A percentile compares a stretch with the other conserved stretches of the same genome.
Evolutionary conservation across 441 rosid genomes (phyloP).

Genomic region (Pelargonium fulgidum): DNA sequence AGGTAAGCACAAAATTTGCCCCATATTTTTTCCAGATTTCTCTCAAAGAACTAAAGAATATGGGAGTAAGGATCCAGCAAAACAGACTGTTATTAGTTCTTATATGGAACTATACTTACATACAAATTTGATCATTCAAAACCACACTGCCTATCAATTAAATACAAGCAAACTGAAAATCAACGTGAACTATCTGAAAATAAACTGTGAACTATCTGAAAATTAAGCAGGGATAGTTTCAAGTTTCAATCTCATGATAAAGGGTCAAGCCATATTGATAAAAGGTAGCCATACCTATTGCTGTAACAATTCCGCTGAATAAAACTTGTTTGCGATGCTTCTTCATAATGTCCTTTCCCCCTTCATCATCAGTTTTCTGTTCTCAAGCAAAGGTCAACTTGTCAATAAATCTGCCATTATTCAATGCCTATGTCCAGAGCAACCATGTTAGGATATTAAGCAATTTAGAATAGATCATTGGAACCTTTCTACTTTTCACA

Average conservation of each 20-base stretch:
- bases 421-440: background rate
- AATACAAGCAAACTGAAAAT: no score
- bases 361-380: constrained; percentile 64
- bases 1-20: no score
- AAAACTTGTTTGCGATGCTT: constrained; percentile 90
- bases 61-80: no score
- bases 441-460: background rate
- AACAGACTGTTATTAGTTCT: no score
- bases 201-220: no score
- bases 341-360: constrained; percentile 79
- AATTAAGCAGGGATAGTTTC: no score
- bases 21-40: no score
- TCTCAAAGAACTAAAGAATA: no score
- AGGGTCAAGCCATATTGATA: constrained; percentile 3
- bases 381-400: constrained; percentile 27
- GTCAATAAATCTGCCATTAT: constrained; percentile 20
- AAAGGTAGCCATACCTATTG: constrained; percentile 54
- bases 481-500: constrained; percentile 66
- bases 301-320: constrained; percentile 90
- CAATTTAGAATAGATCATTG: constrained; percentile 9
- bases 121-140: no score
- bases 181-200: no score
- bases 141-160: no score
- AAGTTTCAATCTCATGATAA: constrained; percentile 1
- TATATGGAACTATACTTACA: no score